Conservation (phyloP, 257 asterid genomes). For the Fraxinus pennsylvanica region DNA sequence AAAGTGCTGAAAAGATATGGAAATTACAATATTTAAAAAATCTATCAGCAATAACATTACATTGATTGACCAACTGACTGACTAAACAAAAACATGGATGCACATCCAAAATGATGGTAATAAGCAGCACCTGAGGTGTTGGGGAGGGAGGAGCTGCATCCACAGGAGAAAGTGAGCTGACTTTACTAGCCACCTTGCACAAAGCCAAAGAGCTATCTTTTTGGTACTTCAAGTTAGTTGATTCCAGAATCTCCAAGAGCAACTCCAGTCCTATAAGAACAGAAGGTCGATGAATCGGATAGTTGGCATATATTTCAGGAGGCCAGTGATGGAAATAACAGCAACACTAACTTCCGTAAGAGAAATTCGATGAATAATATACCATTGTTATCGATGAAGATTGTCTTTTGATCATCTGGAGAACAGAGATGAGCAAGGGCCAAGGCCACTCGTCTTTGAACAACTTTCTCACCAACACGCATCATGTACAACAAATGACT, state of each 20-base stretch:
- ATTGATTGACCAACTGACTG: not conserved
- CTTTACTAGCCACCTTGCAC: slow-evolving; percentile 78
- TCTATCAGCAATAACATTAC: not conserved
- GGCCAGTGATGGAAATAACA: slow-evolving; percentile 18
- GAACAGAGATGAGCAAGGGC: slow-evolving; percentile 97
- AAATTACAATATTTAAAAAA: too few relatives aligned
- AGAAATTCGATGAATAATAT: slow-evolving; percentile 22
- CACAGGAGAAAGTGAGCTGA: slow-evolving; percentile 70
- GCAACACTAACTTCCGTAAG: slow-evolving; percentile 19
- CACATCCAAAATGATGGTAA: slow-evolving; percentile 6
- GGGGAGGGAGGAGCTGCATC: slow-evolving; percentile 99
- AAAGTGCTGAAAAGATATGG: not conserved
- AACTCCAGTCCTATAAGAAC: slow-evolving; percentile 62
- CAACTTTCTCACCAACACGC: slow-evolving; percentile 73
- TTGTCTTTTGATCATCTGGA: slow-evolving; percentile 78
- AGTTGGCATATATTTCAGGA: slow-evolving; percentile 9
- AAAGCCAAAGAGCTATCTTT: slow-evolving; percentile 78
- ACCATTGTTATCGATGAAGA: slow-evolving; percentile 84
- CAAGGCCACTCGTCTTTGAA: slow-evolving; percentile 82
- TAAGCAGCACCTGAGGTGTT: slow-evolving; percentile 66
- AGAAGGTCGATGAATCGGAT: slow-evolving; percentile 25
- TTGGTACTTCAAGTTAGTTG: slow-evolving; percentile 62
- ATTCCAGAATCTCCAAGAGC: slow-evolving; percentile 86
- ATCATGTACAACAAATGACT: slow-evolving; percentile 84
- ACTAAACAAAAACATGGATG: slow-evolving; percentile 4